Evolutionary conservation across 2,329 filamentous ascomycete genomes (phyloP).

Genomic region (Cadophora sp.): DNA sequence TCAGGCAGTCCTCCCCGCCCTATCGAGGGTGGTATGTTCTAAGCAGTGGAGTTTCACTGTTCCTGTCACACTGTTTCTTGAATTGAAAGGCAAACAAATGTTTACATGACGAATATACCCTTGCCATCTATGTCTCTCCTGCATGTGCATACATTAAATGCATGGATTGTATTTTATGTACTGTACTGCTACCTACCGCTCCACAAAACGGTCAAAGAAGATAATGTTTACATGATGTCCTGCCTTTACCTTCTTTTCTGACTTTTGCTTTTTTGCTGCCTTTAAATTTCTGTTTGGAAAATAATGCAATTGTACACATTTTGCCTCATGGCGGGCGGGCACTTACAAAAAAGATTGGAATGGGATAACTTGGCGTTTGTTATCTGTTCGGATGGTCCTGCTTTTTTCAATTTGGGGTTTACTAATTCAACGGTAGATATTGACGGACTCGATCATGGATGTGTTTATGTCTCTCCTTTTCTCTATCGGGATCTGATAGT

Average conservation of each 20-base stretch:
- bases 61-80: not conserved
- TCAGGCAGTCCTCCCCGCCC: conserved; percentile 33
- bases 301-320: conserved; percentile 16
- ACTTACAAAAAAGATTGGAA: conserved; percentile 31
- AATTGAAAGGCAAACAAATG: not conserved
- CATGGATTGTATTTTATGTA: conserved; percentile 8
- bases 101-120: conserved; percentile 34
- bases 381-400: not conserved
- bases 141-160: conserved; percentile 20
- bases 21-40: conserved; percentile 43
- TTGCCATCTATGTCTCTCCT: conserved; percentile 24
- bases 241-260: not conserved
- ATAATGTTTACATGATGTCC: conserved; percentile 40
- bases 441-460: not conserved
- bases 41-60: conserved; percentile 21
- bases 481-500: not conserved
- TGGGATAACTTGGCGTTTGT: conserved; percentile 32
- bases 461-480: conserved; percentile 13
- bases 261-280: conserved; percentile 17
- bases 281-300: not conserved
- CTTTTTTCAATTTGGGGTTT: not conserved
- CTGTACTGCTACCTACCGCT: not conserved
- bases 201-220: not conserved
- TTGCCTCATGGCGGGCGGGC: conserved; percentile 28
- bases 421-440: not conserved